Evolutionary conservation across 1,284 basidiomycete species (phyloP), one percentile per base, ranked within the genome.

Genomic region (Cryptococcus wingfieldii): DNA sequence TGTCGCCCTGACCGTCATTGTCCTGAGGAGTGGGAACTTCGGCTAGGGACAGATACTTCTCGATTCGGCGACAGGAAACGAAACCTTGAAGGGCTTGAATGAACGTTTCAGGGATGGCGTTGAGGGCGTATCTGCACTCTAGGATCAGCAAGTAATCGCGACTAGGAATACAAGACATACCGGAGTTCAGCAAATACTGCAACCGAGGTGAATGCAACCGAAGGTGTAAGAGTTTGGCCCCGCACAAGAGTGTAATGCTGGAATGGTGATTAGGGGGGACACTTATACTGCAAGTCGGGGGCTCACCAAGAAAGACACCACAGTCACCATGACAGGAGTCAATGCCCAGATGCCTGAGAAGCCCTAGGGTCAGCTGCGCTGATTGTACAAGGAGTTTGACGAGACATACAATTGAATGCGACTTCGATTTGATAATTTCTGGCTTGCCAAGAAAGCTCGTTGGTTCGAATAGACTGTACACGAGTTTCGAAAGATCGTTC

Each of bases 21-120:
- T 80, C 75, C n/a, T 80, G 76, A 10, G 87, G 74, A 8, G 84
- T 82, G 14, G 80, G 72, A 14, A 93, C 84, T 74, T 93, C 90
- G 1, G 82, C 82, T 7, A 83, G 82, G 47, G 83, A 79, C 39
- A 93, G 82, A 73, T 91, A 95, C 71, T 90, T 92, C 71, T 95
- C 90, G 61, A 96, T 94, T 49, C 92, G 88, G 14, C 88, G 84
- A 47, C 94, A 80, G 3, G 90, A 94, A 23, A 95, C 89, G 53
- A 90, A 82, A 53, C 85, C 72, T 63, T 90, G 89, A 10, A 93
- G 80, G 77, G 89, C 83, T 66, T 89, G 87, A 69, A 95, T 90
- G 65, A 94, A 85, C 0, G 89, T 91, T 72, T 95, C 92, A 0
- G 92, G 92, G 27, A 46, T 81, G 1, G 88, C 87, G 65, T 88